phyloP scores from a whole-genome alignment of 2,329 filamentous ascomycete genomes.

The Mycogone perniciosa region DNA sequence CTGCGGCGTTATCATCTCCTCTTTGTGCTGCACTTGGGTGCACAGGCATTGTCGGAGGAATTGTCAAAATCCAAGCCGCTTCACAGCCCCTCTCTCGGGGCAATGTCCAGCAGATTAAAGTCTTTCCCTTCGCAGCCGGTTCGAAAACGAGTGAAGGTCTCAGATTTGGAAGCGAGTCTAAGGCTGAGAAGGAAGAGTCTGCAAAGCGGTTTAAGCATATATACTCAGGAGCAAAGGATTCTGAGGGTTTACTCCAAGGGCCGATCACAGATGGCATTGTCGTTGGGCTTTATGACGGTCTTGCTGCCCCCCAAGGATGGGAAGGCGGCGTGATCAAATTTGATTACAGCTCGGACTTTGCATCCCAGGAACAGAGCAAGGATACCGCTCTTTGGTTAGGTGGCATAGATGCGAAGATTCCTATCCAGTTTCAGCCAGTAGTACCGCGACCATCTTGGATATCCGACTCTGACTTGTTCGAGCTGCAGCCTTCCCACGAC shows the following conservation, averaged over 20 bases:
- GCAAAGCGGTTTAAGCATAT: constrained; percentile 64
- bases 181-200: constrained; percentile 73
- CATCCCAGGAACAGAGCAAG: constrained; percentile 36
- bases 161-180: constrained; percentile 82
- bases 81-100: constrained; percentile 63
- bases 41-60: constrained; percentile 70
- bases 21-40: constrained; percentile 70
- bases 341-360: constrained; percentile 39
- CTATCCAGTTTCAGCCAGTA: constrained; percentile 69
- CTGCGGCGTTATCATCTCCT: constrained; percentile 69
- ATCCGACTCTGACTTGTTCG: constrained; percentile 37
- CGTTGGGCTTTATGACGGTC: constrained; percentile 51
- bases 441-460: constrained; percentile 59
- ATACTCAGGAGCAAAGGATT: constrained; percentile 52
- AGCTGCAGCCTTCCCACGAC: constrained; percentile 49
- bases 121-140: constrained; percentile 69
- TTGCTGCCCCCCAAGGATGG: constrained; percentile 58
- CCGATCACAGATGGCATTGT: constrained; percentile 87
- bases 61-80: constrained; percentile 82
- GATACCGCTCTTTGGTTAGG: constrained; percentile 62
- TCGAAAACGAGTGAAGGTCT: constrained; percentile 58
- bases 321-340: constrained; percentile 80
- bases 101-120: constrained; percentile 59
- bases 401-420: constrained; percentile 66
- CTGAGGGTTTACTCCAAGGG: constrained; percentile 65